A percentile compares a stretch with the other conserved stretches of the same genome.
These are phyloP conservation scores for Cryptosporidium felis DNA, from an alignment of 169 alveolate species.

Conservation along the genomic window DNA sequence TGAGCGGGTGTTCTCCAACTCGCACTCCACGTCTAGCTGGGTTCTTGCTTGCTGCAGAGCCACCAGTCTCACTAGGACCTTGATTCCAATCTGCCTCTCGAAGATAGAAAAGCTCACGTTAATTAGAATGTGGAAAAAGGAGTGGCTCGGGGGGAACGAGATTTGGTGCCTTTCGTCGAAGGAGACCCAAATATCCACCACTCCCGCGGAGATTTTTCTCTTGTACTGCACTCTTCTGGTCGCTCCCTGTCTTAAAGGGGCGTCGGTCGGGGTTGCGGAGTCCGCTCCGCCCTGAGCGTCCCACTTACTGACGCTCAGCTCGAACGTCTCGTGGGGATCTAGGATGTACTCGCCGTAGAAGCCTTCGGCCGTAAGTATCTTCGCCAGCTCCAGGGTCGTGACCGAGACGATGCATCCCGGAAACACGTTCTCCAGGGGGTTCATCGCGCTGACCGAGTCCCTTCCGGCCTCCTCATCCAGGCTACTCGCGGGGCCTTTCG, in stretches of 20 bases:
- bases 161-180: conserved; percentile 46
- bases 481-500: conserved; percentile 1
- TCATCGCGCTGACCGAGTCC: neutral
- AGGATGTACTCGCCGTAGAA: conserved; percentile 50
- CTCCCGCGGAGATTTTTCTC: conserved; percentile 34
- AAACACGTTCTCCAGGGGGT: conserved; percentile 16
- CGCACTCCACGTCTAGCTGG: conserved; percentile 56
- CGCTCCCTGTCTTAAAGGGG: conserved; percentile 1
- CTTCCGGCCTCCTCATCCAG: neutral
- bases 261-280: neutral
- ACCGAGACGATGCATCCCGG: conserved; percentile 51
- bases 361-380: conserved; percentile 12
- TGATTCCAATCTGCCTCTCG: conserved; percentile 14
- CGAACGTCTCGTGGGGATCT: conserved; percentile 51
- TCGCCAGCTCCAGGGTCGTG: neutral
- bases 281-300: neutral
- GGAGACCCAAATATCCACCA: conserved; percentile 49
- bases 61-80: conserved; percentile 18
- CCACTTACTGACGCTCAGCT: conserved; percentile 29
- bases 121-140: conserved; percentile 7
- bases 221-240: conserved; percentile 31
- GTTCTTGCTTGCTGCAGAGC: neutral
- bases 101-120: conserved; percentile 17
- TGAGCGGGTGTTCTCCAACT: conserved; percentile 23
- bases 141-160: neutral